These are phyloP conservation scores for Pleurotus sapidus DNA, from an alignment of 768 basidiomycete species.

Conservation along the genomic window DNA sequence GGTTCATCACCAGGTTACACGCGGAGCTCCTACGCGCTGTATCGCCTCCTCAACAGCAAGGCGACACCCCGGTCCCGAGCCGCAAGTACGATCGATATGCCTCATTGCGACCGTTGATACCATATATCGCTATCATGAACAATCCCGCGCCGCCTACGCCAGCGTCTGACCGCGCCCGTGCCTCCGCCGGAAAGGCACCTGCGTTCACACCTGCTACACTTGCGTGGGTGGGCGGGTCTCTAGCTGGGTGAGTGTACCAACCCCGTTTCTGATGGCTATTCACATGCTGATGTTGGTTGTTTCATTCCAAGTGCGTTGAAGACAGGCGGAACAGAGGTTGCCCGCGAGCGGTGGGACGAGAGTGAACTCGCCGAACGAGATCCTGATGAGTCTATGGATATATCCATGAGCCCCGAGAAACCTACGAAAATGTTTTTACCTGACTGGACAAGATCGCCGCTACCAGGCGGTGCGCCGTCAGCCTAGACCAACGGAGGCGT, in stretches of 20 bases:
- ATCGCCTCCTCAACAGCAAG: conserved; percentile 26
- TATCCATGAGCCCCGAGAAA: conserved; percentile 31
- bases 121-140: conserved; percentile 81
- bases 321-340: conserved; percentile 79
- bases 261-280: not conserved
- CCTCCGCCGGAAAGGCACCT: conserved; percentile 80
- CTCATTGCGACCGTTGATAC: conserved; percentile 63
- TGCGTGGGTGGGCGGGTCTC: conserved; percentile 91
- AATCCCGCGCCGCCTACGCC: conserved; percentile 65
- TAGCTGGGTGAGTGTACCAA: conserved; percentile 71
- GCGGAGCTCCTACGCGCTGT: conserved; percentile 69
- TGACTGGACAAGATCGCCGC: conserved; percentile 75
- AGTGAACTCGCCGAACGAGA: conserved; percentile 44
- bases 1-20: conserved; percentile 89
- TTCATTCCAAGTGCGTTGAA: conserved; percentile 63
- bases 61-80: conserved; percentile 26
- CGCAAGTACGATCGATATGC: conserved; percentile 75
- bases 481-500: conserved; percentile 27
- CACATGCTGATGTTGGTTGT: conserved; percentile 4
- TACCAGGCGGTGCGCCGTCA: conserved; percentile 63
- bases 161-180: conserved; percentile 46
- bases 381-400: conserved; percentile 36
- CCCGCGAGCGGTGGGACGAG: conserved; percentile 87
- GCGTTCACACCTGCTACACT: conserved; percentile 80
- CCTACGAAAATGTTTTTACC: conserved; percentile 52